Conservation (phyloP, 2,329 filamentous ascomycete genomes). For the Fusarium compactum region DNA sequence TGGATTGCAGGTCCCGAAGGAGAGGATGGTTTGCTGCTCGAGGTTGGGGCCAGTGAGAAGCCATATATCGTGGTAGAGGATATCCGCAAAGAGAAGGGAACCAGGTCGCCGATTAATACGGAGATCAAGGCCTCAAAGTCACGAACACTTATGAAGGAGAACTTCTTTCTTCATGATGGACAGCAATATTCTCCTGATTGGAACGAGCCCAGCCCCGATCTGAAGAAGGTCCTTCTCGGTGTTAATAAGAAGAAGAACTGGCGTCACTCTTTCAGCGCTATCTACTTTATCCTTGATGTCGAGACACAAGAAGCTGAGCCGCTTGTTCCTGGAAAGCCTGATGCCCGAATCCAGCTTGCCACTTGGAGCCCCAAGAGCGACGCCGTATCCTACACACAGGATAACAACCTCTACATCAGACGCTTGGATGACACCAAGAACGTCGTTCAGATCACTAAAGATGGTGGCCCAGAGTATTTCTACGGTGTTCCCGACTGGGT, state of each 20-base stretch:
- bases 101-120: slow-evolving; percentile 51
- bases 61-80: slow-evolving; percentile 90
- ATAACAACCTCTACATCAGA: slow-evolving; percentile 91
- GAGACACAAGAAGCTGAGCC: slow-evolving; percentile 81
- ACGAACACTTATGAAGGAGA: slow-evolving; percentile 80
- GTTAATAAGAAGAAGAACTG: slow-evolving; percentile 81
- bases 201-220: slow-evolving; percentile 82
- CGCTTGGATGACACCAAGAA: slow-evolving; percentile 64
- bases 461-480: slow-evolving; percentile 90
- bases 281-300: slow-evolving; percentile 95
- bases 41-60: slow-evolving; percentile 72
- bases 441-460: slow-evolving; percentile 80
- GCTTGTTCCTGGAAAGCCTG: slow-evolving; percentile 75
- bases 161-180: slow-evolving; percentile 70
- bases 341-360: slow-evolving; percentile 81
- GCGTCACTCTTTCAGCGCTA: slow-evolving; percentile 87
- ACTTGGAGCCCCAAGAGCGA: slow-evolving; percentile 90
- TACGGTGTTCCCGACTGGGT: slow-evolving; percentile 99
- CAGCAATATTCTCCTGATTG: slow-evolving; percentile 67
- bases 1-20: slow-evolving; percentile 82
- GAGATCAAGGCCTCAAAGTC: slow-evolving; percentile 58
- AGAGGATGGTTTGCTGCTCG: slow-evolving; percentile 87
- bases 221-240: slow-evolving; percentile 87
- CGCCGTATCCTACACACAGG: slow-evolving; percentile 86
- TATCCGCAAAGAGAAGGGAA: slow-evolving; percentile 66